phyloP scores from a whole-genome alignment of 495 filamentous ascomycete species.

The Daldinia decipiens region DNA sequence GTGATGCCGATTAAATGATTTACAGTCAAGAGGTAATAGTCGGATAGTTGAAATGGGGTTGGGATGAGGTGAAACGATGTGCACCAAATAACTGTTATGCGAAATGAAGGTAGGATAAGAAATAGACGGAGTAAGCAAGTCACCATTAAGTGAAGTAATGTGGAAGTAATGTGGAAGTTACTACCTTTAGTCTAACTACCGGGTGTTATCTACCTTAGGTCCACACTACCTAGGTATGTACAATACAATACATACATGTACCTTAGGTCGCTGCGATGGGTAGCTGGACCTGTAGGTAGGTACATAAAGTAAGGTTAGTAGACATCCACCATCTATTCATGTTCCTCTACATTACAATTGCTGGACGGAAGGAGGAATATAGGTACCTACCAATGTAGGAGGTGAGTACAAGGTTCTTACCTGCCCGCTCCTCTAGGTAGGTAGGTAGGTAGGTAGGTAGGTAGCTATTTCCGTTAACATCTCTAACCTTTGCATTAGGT shows the following conservation, averaged over 20 bases:
- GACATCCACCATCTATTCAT: not conserved
- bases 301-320: not conserved
- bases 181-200: not conserved
- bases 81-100: not conserved
- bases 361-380: not conserved
- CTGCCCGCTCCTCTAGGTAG: not conserved
- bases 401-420: not conserved
- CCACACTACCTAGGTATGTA: too few relatives aligned
- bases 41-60: conserved; percentile 11
- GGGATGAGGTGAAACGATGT: not conserved
- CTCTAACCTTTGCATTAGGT: not conserved
- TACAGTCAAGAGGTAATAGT: not conserved
- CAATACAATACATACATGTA: too few relatives aligned
- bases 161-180: not conserved
- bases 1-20: conserved; percentile 8
- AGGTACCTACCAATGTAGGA: too few relatives aligned
- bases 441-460: not conserved
- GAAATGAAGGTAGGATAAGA: not conserved
- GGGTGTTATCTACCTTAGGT: too few relatives aligned
- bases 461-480: not conserved
- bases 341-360: not conserved
- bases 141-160: conserved; percentile 21
- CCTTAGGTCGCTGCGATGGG: too few relatives aligned
- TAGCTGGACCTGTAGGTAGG: too few relatives aligned
- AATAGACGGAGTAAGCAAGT: conserved; percentile 19